phyloP scores from a whole-genome alignment of 768 basidiomycete genomes.

The Rossbeevera mucosa region DNA sequence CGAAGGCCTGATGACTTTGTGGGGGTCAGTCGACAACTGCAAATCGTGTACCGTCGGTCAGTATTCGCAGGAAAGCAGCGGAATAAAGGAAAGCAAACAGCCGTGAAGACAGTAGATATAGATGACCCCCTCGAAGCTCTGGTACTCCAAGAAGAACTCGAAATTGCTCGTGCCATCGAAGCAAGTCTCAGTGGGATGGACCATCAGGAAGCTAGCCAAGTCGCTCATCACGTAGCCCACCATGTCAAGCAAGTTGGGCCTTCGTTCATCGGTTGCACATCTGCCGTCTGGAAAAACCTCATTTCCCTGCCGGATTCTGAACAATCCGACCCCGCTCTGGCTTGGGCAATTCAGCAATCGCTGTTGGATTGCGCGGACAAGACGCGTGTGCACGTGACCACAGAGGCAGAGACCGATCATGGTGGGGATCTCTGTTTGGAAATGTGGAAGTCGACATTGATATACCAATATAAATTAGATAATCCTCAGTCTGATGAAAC shows the following conservation, averaged over 20 bases:
- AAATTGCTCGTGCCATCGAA: slow-evolving; percentile 44
- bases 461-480: slow-evolving; percentile 1
- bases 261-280: slow-evolving; percentile 1
- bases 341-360: slow-evolving; percentile 30
- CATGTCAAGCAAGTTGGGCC: slow-evolving; percentile 5
- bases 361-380: slow-evolving; percentile 13
- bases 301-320: slow-evolving; percentile 2
- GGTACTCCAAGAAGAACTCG: slow-evolving; percentile 35
- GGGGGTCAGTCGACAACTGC: slow-evolving; percentile 34
- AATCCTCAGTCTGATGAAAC: not conserved
- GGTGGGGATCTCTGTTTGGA: slow-evolving; percentile 9
- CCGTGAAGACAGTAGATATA: slow-evolving; percentile 1
- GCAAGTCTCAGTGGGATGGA: slow-evolving; percentile 37
- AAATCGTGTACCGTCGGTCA: slow-evolving; percentile 38
- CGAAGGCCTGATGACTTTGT: slow-evolving; percentile 19
- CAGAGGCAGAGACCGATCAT: not conserved
- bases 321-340: slow-evolving; percentile 20
- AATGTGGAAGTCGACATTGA: slow-evolving; percentile 1
- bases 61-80: not conserved
- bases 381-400: not conserved
- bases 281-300: slow-evolving; percentile 9
- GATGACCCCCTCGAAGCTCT: slow-evolving; percentile 16
- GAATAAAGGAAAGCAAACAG: slow-evolving; percentile 1
- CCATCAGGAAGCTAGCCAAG: slow-evolving; percentile 2
- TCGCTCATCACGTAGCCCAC: slow-evolving; percentile 6